Percentiles rank a stretch among this genome's conserved stretches.
Evolutionary conservation across 108 stramenopile species (phyloP).

Genomic region (Epithemia pelagica): DNA sequence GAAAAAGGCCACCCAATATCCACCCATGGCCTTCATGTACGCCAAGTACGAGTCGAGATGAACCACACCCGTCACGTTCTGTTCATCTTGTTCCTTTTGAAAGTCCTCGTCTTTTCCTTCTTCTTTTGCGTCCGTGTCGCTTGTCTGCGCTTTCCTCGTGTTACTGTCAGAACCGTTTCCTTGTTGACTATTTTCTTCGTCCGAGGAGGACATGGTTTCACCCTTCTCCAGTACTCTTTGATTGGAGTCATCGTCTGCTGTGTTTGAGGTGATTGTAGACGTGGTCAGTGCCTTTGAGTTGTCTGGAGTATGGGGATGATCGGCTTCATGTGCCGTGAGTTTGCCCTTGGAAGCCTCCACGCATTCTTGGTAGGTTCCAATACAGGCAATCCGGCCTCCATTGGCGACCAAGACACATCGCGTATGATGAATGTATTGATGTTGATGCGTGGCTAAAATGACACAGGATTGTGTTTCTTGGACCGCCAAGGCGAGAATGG

Average conservation of each 20-base stretch:
- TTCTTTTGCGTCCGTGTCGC: background rate
- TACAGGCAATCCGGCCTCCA: slow-evolving; percentile 44
- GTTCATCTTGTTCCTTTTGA: slow-evolving; percentile 30
- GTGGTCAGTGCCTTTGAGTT: background rate
- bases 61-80: slow-evolving; percentile 64
- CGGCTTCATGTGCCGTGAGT: slow-evolving; percentile 25
- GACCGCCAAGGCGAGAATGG: slow-evolving; percentile 48
- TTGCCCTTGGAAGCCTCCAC: slow-evolving; percentile 43
- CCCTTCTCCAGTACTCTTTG: background rate
- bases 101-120: background rate
- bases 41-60: slow-evolving; percentile 53
- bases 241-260: background rate
- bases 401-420: slow-evolving; percentile 66
- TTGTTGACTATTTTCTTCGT: background rate
- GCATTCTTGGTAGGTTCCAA: slow-evolving; percentile 62
- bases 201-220: background rate
- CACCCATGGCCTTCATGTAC: slow-evolving; percentile 69
- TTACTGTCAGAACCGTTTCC: slow-evolving; percentile 2
- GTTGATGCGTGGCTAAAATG: slow-evolving; percentile 90
- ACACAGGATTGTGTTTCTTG: slow-evolving; percentile 54
- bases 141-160: background rate
- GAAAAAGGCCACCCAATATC: slow-evolving; percentile 31
- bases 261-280: background rate
- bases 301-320: slow-evolving; percentile 6
- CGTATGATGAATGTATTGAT: slow-evolving; percentile 61